Conservation (phyloP, 2,329 filamentous ascomycete species). For the Aphanoascus verrucosus region DNA sequence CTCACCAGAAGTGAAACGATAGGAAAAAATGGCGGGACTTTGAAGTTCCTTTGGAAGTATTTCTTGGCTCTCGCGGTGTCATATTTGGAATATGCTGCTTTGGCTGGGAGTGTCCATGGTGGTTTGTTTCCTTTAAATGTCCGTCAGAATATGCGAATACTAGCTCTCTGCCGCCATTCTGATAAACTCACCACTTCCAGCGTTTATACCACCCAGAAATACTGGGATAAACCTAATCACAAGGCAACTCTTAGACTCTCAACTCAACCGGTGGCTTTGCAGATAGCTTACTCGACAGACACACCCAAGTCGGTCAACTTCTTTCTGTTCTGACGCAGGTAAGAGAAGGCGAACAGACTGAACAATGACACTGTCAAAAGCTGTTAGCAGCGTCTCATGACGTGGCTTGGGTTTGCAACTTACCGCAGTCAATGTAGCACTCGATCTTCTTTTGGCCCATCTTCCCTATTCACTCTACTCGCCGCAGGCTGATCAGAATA, state of each 20-base stretch:
- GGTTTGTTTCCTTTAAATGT: conserved; percentile 54
- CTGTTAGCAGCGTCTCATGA: not conserved
- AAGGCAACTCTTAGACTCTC: not conserved
- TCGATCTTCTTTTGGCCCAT: conserved; percentile 42
- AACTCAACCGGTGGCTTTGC: not conserved
- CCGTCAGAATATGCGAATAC: not conserved
- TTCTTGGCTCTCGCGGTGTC: conserved; percentile 42
- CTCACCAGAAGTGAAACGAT: conserved; percentile 45
- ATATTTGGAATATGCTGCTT: conserved; percentile 48
- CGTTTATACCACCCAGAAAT: conserved; percentile 58
- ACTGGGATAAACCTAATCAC: conserved; percentile 56
- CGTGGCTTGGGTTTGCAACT: conserved; percentile 16
- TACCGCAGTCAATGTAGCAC: conserved; percentile 57
- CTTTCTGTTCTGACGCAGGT: conserved; percentile 48
- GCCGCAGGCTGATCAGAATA: not conserved
- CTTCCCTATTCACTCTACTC: not conserved
- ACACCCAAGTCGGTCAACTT: conserved; percentile 49
- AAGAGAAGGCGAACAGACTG: conserved; percentile 44
- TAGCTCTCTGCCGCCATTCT: not conserved
- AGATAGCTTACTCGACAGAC: conserved; percentile 50
- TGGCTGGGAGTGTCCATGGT: conserved; percentile 60
- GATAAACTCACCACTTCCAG: conserved; percentile 41
- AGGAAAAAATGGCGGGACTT: conserved; percentile 43
- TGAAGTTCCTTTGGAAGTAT: conserved; percentile 40
- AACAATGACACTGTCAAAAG: conserved; percentile 50